A percentile compares a stretch with the other conserved stretches of the same genome.
These are phyloP conservation scores for Lanmaoa rubissima DNA, from an alignment of 768 basidiomycete species.

Conservation along the genomic window DNA sequence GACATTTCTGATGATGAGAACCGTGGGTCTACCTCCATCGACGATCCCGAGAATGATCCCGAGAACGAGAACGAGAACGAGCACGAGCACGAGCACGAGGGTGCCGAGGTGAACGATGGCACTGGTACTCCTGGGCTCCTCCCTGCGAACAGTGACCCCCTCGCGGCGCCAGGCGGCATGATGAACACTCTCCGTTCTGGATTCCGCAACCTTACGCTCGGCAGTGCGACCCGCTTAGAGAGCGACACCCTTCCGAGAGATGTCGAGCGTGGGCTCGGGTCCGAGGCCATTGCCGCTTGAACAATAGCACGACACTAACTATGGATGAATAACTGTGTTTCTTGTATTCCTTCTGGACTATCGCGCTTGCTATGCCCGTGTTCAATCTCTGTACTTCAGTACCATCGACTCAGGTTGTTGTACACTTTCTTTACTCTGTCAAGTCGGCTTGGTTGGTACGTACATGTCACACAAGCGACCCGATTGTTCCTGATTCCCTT, in stretches of 20 bases:
- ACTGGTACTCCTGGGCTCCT: neutral
- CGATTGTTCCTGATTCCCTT: neutral
- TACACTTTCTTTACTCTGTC: neutral
- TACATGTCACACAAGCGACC: neutral
- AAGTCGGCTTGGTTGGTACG: neutral
- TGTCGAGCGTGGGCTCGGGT: constrained; percentile 23
- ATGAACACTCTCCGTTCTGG: constrained; percentile 27
- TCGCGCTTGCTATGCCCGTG: neutral
- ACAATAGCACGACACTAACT: neutral
- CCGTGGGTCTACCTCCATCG: constrained; percentile 24
- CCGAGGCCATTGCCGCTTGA: constrained; percentile 13
- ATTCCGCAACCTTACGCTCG: constrained; percentile 25
- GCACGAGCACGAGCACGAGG: constrained; percentile 21
- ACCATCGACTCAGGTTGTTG: neutral
- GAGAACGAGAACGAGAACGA: neutral
- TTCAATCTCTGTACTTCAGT: neutral
- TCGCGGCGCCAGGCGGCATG: constrained; percentile 16
- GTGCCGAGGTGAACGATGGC: neutral
- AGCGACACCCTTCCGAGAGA: constrained; percentile 30
- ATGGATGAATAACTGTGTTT: neutral
- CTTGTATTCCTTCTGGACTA: neutral
- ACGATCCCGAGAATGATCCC: constrained; percentile 26
- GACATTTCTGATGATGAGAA: constrained; percentile 35
- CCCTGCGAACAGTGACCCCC: constrained; percentile 11
- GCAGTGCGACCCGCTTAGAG: constrained; percentile 18